These are phyloP conservation scores for Rosa lucieae DNA, from an alignment of 306 rosid species.

Conservation along the genomic window DNA sequence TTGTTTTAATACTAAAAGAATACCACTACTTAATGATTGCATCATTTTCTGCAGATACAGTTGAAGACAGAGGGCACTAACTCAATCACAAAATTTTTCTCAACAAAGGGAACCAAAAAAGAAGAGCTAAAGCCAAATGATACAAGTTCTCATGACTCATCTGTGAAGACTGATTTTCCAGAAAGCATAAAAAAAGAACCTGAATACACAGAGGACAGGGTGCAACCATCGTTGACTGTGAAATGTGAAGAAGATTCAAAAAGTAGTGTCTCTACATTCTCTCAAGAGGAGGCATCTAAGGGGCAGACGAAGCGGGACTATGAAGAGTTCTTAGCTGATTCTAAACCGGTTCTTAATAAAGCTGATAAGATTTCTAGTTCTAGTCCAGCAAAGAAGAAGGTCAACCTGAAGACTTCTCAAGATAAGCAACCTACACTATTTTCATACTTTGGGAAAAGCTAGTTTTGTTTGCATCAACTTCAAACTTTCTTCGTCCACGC, in stretches of 20 bases:
- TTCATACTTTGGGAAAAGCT: conserved; percentile 69
- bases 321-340: conserved; percentile 42
- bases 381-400: conserved; percentile 60
- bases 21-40: conserved; percentile 11
- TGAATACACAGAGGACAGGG: conserved; percentile 14
- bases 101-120: conserved; percentile 41
- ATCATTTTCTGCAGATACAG: conserved; percentile 54
- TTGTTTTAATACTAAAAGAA: not conserved
- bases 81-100: conserved; percentile 65
- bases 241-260: conserved; percentile 34
- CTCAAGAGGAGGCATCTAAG: conserved; percentile 29
- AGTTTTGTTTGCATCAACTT: conserved; percentile 16
- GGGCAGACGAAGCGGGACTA: conserved; percentile 54
- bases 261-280: conserved; percentile 12
- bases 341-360: conserved; percentile 31
- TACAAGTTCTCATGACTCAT: conserved; percentile 13
- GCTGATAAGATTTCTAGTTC: conserved; percentile 24
- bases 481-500: not conserved
- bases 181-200: conserved; percentile 34
- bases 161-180: conserved; percentile 33
- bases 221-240: conserved; percentile 19
- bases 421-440: conserved; percentile 70
- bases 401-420: conserved; percentile 38
- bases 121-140: conserved; percentile 42
- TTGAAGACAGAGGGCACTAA: conserved; percentile 51